phyloP scores from a whole-genome alignment of 371 early-diverging fungal genomes.

The Synchytrium microbalum region DNA sequence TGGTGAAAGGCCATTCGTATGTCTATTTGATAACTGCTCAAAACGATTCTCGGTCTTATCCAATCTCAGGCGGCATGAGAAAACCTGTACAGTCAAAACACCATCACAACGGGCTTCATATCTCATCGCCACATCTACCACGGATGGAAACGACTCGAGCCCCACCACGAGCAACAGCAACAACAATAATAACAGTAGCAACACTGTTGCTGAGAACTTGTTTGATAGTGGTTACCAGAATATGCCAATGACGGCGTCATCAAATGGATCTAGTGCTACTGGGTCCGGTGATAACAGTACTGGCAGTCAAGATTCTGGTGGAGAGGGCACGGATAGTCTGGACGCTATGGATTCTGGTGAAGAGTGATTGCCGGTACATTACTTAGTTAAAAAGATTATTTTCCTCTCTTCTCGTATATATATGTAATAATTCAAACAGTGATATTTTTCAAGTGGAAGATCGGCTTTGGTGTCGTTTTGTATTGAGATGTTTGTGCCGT shows the following conservation, averaged over 20 bases:
- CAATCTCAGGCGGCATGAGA: constrained; percentile 65
- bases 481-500: too few species aligned
- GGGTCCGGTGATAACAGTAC: neutral
- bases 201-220: too few species aligned
- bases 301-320: neutral
- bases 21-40: constrained; percentile 54
- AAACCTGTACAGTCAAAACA: constrained; percentile 19
- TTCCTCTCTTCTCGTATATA: too few species aligned
- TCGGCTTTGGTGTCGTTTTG: too few species aligned
- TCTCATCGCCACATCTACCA: neutral
- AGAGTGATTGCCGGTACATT: too few species aligned
- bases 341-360: neutral
- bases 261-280: neutral
- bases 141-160: neutral
- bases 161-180: too few species aligned
- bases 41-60: constrained; percentile 67
- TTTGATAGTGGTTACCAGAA: neutral
- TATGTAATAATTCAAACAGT: too few species aligned
- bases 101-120: neutral
- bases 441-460: too few species aligned
- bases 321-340: neutral
- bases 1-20: constrained; percentile 66
- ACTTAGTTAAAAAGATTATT: too few species aligned
- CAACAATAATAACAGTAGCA: too few species aligned
- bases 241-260: neutral